Percentiles rank a stretch among this genome's conserved stretches.
phyloP scores from a whole-genome alignment of 1,284 basidiomycete species.

The Naganishia sp. region DNA sequence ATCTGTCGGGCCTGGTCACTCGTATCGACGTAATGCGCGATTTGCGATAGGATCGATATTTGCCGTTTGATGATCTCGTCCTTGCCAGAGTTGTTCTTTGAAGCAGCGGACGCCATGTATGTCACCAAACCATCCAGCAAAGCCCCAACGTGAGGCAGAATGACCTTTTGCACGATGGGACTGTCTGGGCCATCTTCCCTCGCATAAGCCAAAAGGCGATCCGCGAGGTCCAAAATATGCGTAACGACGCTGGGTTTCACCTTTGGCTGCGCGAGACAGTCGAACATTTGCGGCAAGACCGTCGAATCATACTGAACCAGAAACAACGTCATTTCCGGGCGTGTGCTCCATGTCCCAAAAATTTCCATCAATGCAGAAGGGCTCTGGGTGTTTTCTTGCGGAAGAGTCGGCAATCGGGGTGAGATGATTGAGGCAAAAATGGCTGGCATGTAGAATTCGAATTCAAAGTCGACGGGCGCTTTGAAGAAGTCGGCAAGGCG shows the following conservation, averaged over 20 bases:
- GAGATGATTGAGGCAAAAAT: conserved; percentile 75
- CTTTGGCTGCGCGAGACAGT: conserved; percentile 74
- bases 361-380: conserved; percentile 88
- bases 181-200: conserved; percentile 55
- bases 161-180: conserved; percentile 60
- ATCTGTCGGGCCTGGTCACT: conserved; percentile 73
- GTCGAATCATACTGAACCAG: conserved; percentile 70
- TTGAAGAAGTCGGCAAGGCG: conserved; percentile 87
- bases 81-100: conserved; percentile 59
- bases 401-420: conserved; percentile 73
- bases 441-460: conserved; percentile 66
- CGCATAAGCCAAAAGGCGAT: conserved; percentile 65
- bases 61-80: conserved; percentile 80
- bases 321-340: conserved; percentile 62
- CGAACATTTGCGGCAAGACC: conserved; percentile 75
- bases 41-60: conserved; percentile 74
- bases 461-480: conserved; percentile 70
- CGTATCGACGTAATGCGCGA: conserved; percentile 75
- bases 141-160: conserved; percentile 74
- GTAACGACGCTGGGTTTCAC: conserved; percentile 84
- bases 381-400: conserved; percentile 85
- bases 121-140: conserved; percentile 73
- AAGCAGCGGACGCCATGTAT: conserved; percentile 64
- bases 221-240: conserved; percentile 82
- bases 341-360: conserved; percentile 74